These are phyloP conservation scores for Petunia hybrid DNA, from an alignment of 305 asterid species.

Conservation along the genomic window DNA sequence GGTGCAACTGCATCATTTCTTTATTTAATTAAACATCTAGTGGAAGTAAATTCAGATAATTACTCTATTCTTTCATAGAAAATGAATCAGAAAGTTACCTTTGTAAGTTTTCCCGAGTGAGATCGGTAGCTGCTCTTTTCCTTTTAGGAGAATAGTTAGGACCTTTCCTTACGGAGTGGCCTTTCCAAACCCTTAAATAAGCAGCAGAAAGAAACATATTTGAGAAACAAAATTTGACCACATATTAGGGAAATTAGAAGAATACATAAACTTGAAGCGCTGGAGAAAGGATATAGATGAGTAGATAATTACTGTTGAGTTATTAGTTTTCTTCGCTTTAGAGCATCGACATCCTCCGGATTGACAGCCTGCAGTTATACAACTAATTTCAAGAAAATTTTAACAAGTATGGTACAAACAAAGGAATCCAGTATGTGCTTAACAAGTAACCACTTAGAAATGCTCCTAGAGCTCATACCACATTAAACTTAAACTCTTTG, in stretches of 20 bases:
- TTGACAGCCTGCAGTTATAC: slow-evolving; percentile 59
- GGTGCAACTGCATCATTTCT: background rate
- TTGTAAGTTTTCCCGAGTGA: slow-evolving; percentile 88
- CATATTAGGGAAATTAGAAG: slow-evolving; percentile 16
- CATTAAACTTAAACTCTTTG: too few relatives aligned
- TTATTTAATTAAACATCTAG: background rate
- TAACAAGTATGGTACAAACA: background rate
- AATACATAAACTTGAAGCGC: background rate
- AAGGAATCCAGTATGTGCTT: background rate
- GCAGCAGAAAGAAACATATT: slow-evolving; percentile 33
- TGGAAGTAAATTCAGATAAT: background rate
- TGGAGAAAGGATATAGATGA: slow-evolving; percentile 29
- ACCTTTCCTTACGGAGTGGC: slow-evolving; percentile 80
- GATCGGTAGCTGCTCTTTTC: slow-evolving; percentile 90
- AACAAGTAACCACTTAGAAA: background rate
- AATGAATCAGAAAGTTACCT: slow-evolving; percentile 52
- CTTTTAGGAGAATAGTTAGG: slow-evolving; percentile 89
- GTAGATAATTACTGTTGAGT: slow-evolving; percentile 62
- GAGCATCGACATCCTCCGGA: slow-evolving; percentile 75
- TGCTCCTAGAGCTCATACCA: too few relatives aligned
- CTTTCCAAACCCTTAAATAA: slow-evolving; percentile 80
- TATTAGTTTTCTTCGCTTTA: slow-evolving; percentile 82
- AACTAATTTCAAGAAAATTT: too few relatives aligned
- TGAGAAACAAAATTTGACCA: slow-evolving; percentile 21
- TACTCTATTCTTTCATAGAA: slow-evolving; percentile 4